A percentile compares a stretch with the other conserved stretches of the same genome.
Conservation (phyloP, 2,329 filamentous ascomycete species). For the Macrophomina phaseolina region DNA sequence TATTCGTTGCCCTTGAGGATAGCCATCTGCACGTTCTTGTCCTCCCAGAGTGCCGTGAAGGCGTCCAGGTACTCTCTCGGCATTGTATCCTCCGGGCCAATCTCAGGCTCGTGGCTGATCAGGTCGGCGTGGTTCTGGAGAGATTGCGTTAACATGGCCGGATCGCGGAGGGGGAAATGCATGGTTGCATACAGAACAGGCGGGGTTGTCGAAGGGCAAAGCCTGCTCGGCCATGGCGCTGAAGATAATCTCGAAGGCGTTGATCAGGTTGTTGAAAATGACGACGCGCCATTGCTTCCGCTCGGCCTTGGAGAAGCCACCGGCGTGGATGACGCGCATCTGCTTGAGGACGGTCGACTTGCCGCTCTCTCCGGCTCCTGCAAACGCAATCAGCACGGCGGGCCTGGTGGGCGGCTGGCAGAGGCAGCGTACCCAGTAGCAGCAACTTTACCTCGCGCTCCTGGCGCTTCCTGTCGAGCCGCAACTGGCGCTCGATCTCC, state of each 20-base stretch:
- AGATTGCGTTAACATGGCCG: constrained; percentile 3
- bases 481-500: constrained; percentile 86
- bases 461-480: constrained; percentile 85
- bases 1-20: constrained; percentile 95
- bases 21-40: constrained; percentile 82
- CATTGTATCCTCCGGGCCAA: constrained; percentile 80
- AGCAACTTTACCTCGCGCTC: constrained; percentile 91
- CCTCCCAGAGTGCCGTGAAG: constrained; percentile 83
- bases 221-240: constrained; percentile 88
- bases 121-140: constrained; percentile 76
- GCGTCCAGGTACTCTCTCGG: constrained; percentile 78
- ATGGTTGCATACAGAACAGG: constrained; percentile 69
- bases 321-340: constrained; percentile 96
- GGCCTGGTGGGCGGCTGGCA: neutral
- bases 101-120: constrained; percentile 79
- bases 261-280: constrained; percentile 92
- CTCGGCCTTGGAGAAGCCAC: constrained; percentile 88
- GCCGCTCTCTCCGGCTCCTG: constrained; percentile 92
- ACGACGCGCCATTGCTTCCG: constrained; percentile 93
- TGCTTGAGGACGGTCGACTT: constrained; percentile 98
- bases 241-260: constrained; percentile 87
- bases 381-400: constrained; percentile 26
- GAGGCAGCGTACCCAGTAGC: constrained; percentile 74
- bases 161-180: constrained; percentile 23
- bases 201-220: constrained; percentile 77